phyloP scores from a whole-genome alignment of 208 protist genomes.

The Trypanosoma rangeli region DNA sequence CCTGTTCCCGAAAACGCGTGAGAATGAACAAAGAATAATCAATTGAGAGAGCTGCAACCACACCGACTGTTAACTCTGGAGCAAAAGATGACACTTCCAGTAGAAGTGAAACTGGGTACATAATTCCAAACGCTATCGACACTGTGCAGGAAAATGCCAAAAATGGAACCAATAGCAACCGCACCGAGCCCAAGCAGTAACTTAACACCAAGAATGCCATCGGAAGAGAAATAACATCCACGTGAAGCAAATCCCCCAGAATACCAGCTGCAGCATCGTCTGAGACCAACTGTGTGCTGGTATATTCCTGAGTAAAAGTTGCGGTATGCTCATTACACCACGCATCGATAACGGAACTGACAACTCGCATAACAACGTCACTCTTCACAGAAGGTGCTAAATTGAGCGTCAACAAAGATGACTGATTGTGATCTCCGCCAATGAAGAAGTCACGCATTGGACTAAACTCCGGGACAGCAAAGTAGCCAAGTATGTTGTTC shows the following conservation, averaged over 20 bases:
- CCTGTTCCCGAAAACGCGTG: conserved; percentile 47
- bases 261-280: conserved; percentile 16
- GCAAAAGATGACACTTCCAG: conserved; percentile 25
- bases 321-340: conserved; percentile 15
- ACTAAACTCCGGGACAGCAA: conserved; percentile 3
- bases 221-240: conserved; percentile 31
- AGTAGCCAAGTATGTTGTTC: conserved; percentile 12
- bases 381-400: conserved; percentile 1
- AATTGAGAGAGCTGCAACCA: conserved; percentile 39
- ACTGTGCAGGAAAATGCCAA: conserved; percentile 19
- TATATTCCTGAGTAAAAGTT: conserved; percentile 18
- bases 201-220: conserved; percentile 30
- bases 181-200: conserved; percentile 19
- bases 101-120: conserved; percentile 23
- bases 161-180: conserved; percentile 26
- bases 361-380: background rate
- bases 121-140: conserved; percentile 22
- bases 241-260: conserved; percentile 23
- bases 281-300: conserved; percentile 13
- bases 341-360: conserved; percentile 7
- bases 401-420: conserved; percentile 7
- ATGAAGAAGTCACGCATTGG: conserved; percentile 2
- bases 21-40: conserved; percentile 70
- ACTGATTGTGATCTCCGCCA: conserved; percentile 25
- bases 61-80: conserved; percentile 21